Evolutionary conservation across 257 asterid genomes (phyloP).

Genomic region (Plantago ovata): DNA sequence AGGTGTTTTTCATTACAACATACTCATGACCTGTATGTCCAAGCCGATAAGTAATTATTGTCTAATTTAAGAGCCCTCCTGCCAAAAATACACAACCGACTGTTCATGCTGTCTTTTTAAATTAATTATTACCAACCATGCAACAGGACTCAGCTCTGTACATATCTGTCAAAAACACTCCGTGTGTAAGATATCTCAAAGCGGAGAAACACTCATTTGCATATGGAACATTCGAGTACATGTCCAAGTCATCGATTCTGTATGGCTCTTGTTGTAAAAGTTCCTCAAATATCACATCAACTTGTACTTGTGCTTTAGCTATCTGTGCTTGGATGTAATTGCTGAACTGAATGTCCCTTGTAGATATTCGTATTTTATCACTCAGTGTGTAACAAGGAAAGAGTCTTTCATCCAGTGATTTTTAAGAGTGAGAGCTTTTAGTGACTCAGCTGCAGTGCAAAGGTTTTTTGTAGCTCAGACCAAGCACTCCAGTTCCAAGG

Average conservation of each 20-base stretch:
- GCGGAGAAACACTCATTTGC: conserved; percentile 91
- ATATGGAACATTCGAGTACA: conserved; percentile 91
- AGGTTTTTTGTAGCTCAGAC: conserved; percentile 77
- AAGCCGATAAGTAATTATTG: conserved; percentile 82
- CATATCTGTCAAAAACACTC: conserved; percentile 77
- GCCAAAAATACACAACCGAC: conserved; percentile 67
- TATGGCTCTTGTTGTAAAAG: conserved; percentile 85
- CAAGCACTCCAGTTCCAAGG: conserved; percentile 99
- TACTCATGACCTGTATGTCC: conserved; percentile 99
- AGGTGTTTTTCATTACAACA: conserved; percentile 92
- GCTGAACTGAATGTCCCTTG: conserved; percentile 77
- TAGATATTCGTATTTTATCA: conserved; percentile 60
- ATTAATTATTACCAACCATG: conserved; percentile 88
- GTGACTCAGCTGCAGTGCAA: conserved; percentile 63
- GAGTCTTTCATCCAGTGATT: conserved; percentile 98
- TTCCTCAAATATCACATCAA: conserved; percentile 86
- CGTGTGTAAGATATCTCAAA: conserved; percentile 83
- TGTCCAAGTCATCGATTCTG: conserved; percentile 88
- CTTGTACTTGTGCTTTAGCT: conserved; percentile 88
- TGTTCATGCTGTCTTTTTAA: conserved; percentile 92
- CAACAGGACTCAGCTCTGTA: conserved; percentile 94
- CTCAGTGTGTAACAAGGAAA: conserved; percentile 81
- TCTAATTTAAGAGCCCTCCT: conserved; percentile 89
- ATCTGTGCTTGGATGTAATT: conserved; percentile 88
- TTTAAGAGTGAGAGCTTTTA: conserved; percentile 61